Conservation (phyloP, 106 monocot species). For the Dioscorea alata region DNA sequence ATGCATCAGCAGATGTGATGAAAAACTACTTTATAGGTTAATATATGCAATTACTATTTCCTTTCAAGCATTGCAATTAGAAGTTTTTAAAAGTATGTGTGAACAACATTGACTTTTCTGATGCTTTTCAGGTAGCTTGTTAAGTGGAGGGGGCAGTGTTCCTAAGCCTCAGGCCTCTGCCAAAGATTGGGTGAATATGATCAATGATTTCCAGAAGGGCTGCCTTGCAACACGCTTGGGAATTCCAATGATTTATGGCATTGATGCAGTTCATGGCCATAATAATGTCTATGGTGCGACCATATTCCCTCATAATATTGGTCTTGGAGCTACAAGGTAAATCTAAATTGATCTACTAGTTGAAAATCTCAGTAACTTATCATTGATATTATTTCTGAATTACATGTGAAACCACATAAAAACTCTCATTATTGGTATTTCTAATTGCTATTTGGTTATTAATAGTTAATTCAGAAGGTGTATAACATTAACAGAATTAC, state of each 20-base stretch:
- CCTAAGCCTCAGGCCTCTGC: slow-evolving; percentile 40
- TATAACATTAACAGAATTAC: too few relatives aligned
- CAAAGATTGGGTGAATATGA: slow-evolving; percentile 48
- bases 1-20: slow-evolving; percentile 38
- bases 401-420: too few relatives aligned
- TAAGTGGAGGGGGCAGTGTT: slow-evolving; percentile 68
- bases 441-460: too few relatives aligned
- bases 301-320: slow-evolving; percentile 67
- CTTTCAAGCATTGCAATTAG: not conserved
- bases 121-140: slow-evolving; percentile 45
- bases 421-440: too few relatives aligned
- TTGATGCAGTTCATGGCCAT: slow-evolving; percentile 84
- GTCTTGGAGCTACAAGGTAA: slow-evolving; percentile 64
- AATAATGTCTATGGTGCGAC: slow-evolving; percentile 71
- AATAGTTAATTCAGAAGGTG: too few relatives aligned
- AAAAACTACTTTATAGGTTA: slow-evolving; percentile 55
- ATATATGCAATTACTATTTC: not conserved
- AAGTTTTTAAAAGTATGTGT: not conserved
- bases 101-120: not conserved
- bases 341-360: not conserved
- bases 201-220: slow-evolving; percentile 45
- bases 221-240: slow-evolving; percentile 50
- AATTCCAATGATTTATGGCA: slow-evolving; percentile 73
- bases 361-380: too few relatives aligned
- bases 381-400: too few relatives aligned